phyloP scores from a whole-genome alignment of 2,329 filamentous ascomycete genomes.

The Penicillium decumbens region DNA sequence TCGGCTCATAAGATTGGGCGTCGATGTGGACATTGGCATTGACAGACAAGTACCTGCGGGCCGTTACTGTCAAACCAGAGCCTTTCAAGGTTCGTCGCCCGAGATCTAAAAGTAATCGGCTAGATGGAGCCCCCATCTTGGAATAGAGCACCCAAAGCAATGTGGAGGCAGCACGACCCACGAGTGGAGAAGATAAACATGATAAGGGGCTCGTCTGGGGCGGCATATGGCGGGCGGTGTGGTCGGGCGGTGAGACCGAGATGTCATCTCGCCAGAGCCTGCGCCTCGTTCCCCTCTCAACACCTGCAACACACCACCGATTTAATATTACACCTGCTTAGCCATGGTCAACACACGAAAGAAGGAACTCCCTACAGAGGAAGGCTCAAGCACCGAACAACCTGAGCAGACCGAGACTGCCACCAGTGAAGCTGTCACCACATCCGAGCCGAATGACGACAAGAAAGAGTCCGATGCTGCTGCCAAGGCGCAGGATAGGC shows the following conservation, averaged over 20 bases:
- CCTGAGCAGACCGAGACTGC: constrained; percentile 11
- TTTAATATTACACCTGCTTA: neutral
- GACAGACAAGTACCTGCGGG: neutral
- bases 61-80: neutral
- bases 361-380: constrained; percentile 13
- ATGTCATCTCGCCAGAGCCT: constrained; percentile 18
- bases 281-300: constrained; percentile 1
- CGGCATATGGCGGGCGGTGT: constrained; percentile 18
- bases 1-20: constrained; percentile 12
- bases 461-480: constrained; percentile 25
- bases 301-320: neutral
- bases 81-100: neutral
- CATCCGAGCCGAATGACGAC: constrained; percentile 11
- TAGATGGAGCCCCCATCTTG: constrained; percentile 9
- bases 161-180: constrained; percentile 15
- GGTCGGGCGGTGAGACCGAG: constrained; percentile 9
- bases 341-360: constrained; percentile 20
- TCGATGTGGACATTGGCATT: neutral
- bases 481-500: constrained; percentile 54
- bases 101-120: neutral
- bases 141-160: constrained; percentile 1
- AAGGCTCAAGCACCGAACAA: constrained; percentile 8
- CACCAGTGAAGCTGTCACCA: constrained; percentile 7
- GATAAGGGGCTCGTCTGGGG: constrained; percentile 19
- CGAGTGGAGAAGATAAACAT: constrained; percentile 22